A percentile compares a stretch with the other conserved stretches of the same genome.
These are phyloP conservation scores for Leucocoprinus leucothites DNA, from an alignment of 768 basidiomycete genomes.

Conservation along the genomic window DNA sequence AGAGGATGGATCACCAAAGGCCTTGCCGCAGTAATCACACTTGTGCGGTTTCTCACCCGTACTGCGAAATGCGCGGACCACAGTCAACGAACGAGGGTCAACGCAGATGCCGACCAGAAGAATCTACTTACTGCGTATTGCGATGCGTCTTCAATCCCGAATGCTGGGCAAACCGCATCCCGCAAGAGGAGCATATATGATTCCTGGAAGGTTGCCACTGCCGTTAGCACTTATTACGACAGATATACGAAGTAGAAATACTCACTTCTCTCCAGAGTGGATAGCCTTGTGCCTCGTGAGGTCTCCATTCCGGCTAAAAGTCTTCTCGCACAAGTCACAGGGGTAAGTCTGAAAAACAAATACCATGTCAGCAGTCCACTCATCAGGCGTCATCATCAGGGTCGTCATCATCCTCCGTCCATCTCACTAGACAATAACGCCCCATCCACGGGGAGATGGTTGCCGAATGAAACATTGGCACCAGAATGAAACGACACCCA, in stretches of 20 bases:
- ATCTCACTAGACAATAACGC: too few species aligned
- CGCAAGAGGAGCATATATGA: slow-evolving; percentile 48
- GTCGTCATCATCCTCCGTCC: too few species aligned
- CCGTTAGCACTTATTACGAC: neutral
- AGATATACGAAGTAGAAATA: slow-evolving; percentile 1
- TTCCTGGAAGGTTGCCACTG: slow-evolving; percentile 35
- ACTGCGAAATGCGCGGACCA: slow-evolving; percentile 25
- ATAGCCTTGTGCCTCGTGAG: slow-evolving; percentile 51
- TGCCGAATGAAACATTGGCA: too few species aligned
- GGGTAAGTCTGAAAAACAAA: slow-evolving; percentile 8
- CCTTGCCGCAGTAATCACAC: slow-evolving; percentile 46
- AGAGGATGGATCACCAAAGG: slow-evolving; percentile 72
- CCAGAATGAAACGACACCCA: too few species aligned
- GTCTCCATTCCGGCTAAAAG: slow-evolving; percentile 57
- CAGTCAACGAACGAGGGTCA: neutral
- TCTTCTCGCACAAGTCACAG: slow-evolving; percentile 44
- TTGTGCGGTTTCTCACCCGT: slow-evolving; percentile 47
- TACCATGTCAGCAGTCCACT: neutral
- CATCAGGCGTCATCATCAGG: too few species aligned
- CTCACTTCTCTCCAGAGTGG: slow-evolving; percentile 53
- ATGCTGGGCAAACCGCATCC: slow-evolving; percentile 54
- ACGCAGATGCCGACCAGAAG: neutral
- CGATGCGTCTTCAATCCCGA: slow-evolving; percentile 60
- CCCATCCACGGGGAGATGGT: too few species aligned
- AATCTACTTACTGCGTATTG: slow-evolving; percentile 58